Percentiles rank a stretch among this genome's conserved stretches.
Evolutionary conservation across 139 green algal species (phyloP).

Genomic region (Chlamydomonas sp.): DNA sequence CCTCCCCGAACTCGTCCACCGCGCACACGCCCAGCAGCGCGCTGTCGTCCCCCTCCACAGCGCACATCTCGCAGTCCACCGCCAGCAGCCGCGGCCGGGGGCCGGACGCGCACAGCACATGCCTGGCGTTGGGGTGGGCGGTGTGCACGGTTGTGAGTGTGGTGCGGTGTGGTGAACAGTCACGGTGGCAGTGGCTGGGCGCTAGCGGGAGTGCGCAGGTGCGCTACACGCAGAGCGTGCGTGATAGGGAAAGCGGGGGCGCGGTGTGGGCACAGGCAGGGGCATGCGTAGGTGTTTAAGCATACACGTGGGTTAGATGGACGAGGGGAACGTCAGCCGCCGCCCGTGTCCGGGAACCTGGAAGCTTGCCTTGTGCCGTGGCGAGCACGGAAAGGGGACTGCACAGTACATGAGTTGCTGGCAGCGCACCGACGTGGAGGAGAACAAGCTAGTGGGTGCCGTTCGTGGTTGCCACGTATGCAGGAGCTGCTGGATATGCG

Average conservation of each 20-base stretch:
- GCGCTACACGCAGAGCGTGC: background rate
- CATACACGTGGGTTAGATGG: too few relatives aligned
- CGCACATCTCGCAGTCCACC: constrained; percentile 78
- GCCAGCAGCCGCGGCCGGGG: constrained; percentile 49
- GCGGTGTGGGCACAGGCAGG: background rate
- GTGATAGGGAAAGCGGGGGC: background rate
- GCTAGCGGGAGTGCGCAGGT: background rate
- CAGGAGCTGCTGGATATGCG: background rate
- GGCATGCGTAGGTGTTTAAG: background rate
- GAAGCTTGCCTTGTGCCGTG: too few relatives aligned
- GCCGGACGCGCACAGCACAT: background rate
- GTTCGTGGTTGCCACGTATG: background rate
- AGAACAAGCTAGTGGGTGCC: background rate
- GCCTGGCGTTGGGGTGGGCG: background rate
- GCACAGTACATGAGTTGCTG: background rate
- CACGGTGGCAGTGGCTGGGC: background rate
- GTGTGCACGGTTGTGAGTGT: background rate
- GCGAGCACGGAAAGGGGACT: too few relatives aligned
- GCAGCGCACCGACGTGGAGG: background rate
- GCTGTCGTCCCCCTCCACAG: constrained; percentile 42
- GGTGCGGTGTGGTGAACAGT: background rate
- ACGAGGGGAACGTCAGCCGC: too few relatives aligned
- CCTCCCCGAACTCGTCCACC: constrained; percentile 54
- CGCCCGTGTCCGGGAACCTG: too few relatives aligned
- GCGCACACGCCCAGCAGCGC: constrained; percentile 62